Base-by-base conservation (phyloP, 2,329 filamentous ascomycete species). In the Venturia carpophila region DNA sequence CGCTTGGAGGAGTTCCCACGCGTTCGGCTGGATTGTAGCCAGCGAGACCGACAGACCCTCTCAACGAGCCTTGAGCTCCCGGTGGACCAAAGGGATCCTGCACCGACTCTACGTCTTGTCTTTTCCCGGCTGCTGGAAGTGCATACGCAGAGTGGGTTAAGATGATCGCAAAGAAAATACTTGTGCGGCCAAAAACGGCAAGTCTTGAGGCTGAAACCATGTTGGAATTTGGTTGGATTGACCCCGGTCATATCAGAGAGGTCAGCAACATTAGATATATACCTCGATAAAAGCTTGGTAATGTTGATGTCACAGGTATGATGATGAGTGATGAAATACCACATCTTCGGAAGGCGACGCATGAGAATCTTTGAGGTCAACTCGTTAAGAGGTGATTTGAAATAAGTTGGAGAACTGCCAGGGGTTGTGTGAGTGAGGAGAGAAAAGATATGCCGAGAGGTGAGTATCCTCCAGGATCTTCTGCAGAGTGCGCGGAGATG, bases 1-100 rank as follows among this genome's bases (percentile, higher is more conserved):
- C 71, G 13, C 75, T 77, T 39, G 68, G 60, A 42, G 68, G 65
- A 19, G 45, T 47, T 27, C 61, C 62, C 11, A 68, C 62, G 13
- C 64, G 34, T 39, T 67, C 67, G 21, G 65, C 64, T 24, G 68
- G 67, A 49, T 66, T 60, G 55, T 67, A 69, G 43, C 68, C 68
- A 52, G 62, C 60, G 13, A 69, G 64, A 9, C 24, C 60, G 6
- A 63, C 10, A 5, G 64, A 65, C 15, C 67, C 67, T 27, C 67
- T 58, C 9, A 68, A 64, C 2, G 64, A 56, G 15, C 30, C 52
- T 56, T 56, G 52, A 37, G 52, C 52, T 56, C 52, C 52, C n/a
- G 27, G 17, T 19, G 52, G 52, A 56, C 52, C 52, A 10, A 56
- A 6, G 15, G 52, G 30, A 56, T 56, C 52, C 9, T 56, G 24